Conservation (phyloP, 331 rosid species). For the Cydonia oblonga region DNA sequence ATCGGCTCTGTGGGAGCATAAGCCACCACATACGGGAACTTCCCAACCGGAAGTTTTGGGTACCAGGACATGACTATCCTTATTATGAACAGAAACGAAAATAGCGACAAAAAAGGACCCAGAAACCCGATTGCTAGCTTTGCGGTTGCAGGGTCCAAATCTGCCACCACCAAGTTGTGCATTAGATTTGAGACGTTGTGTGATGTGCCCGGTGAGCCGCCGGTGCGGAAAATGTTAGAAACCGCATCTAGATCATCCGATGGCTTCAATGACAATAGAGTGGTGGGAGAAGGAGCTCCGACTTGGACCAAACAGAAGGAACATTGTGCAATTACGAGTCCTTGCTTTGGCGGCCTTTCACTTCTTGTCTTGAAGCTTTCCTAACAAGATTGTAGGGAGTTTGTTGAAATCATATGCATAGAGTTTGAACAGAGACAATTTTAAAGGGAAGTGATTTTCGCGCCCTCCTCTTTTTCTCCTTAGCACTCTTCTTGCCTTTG, state of each 20-base stretch:
- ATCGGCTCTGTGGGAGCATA: slow-evolving; percentile 93
- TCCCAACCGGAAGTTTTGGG: slow-evolving; percentile 84
- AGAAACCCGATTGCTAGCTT: slow-evolving; percentile 57
- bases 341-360: slow-evolving; percentile 11
- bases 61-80: slow-evolving; percentile 98
- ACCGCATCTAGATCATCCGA: slow-evolving; percentile 3
- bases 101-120: slow-evolving; percentile 66
- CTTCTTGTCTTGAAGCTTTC: slow-evolving; percentile 26
- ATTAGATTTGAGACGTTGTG: slow-evolving; percentile 20
- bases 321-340: slow-evolving; percentile 16
- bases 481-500: neutral
- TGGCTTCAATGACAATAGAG: slow-evolving; percentile 2
- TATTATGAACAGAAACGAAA: slow-evolving; percentile 59
- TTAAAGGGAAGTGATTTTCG: neutral
- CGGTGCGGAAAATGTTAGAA: slow-evolving; percentile 7
- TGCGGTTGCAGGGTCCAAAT: slow-evolving; percentile 72
- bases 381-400: slow-evolving; percentile 13
- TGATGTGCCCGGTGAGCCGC: slow-evolving; percentile 22
- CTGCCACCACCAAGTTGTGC: slow-evolving; percentile 39
- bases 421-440: neutral
- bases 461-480: neutral
- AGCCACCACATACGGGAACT: slow-evolving; percentile 78
- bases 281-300: slow-evolving; percentile 18
- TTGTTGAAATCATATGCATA: neutral
- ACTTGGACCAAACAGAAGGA: slow-evolving; percentile 21